A percentile compares a stretch with the other conserved stretches of the same genome.
Conservation (phyloP, 2,329 filamentous ascomycete species). For the Talaromyces piceae region DNA sequence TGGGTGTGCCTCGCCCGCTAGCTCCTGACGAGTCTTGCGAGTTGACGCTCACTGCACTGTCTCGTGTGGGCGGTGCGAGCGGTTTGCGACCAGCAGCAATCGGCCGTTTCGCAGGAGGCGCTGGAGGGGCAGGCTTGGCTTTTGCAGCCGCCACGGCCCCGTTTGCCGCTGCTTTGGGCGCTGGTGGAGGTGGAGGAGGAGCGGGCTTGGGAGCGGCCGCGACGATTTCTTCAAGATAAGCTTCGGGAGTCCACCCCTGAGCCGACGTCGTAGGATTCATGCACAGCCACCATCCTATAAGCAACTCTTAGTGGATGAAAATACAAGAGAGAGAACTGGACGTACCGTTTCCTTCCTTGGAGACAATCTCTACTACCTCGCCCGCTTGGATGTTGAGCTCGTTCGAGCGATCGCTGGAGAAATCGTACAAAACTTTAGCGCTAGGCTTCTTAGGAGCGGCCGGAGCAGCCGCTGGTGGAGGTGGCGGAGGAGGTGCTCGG, state of each 20-base stretch:
- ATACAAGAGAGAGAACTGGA: conserved; percentile 8
- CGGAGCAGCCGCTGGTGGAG: conserved; percentile 51
- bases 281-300: conserved; percentile 87
- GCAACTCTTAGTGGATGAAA: conserved; percentile 21
- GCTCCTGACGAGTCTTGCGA: conserved; percentile 48
- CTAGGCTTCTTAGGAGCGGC: conserved; percentile 60
- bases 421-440: conserved; percentile 89
- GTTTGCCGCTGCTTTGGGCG: conserved; percentile 54
- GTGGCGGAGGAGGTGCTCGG: conserved; percentile 55
- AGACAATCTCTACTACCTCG: conserved; percentile 79
- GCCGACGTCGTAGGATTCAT: conserved; percentile 59
- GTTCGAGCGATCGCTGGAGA: conserved; percentile 73
- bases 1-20: conserved; percentile 65
- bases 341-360: conserved; percentile 92
- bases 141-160: conserved; percentile 41
- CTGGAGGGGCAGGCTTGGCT: conserved; percentile 64
- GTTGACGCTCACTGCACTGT: conserved; percentile 48
- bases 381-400: conserved; percentile 74
- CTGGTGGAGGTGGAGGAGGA: conserved; percentile 43
- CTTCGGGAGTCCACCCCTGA: conserved; percentile 91
- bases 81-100: conserved; percentile 61
- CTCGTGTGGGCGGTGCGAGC: conserved; percentile 58
- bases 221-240: conserved; percentile 74
- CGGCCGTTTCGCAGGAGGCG: conserved; percentile 74
- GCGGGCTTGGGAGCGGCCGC: conserved; percentile 54